Conservation (phyloP, 2,329 filamentous ascomycete genomes). For the Trichoderma semiorbis region DNA sequence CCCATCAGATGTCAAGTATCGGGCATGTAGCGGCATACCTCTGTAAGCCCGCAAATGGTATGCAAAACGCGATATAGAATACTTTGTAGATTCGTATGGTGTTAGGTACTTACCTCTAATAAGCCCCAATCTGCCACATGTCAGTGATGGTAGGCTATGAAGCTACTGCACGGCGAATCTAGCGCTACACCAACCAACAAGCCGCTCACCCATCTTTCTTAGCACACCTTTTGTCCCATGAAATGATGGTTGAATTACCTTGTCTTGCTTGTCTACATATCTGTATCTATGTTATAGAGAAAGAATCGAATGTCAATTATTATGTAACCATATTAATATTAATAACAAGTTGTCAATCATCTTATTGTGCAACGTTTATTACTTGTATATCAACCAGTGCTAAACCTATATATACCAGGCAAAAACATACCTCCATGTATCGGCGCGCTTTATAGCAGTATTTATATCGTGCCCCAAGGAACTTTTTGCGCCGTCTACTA, state of each 20-base stretch:
- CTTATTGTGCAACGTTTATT: slow-evolving; percentile 6
- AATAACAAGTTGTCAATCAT: background rate
- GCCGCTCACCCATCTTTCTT: background rate
- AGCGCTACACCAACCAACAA: background rate
- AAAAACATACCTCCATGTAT: slow-evolving; percentile 9
- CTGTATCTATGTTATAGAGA: background rate
- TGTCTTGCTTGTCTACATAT: no score
- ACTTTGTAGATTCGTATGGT: background rate
- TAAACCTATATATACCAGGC: slow-evolving; percentile 13
- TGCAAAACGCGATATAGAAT: background rate
- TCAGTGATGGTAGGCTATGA: background rate
- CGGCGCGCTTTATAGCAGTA: background rate
- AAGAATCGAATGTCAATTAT: background rate
- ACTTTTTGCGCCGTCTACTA: slow-evolving; percentile 13
- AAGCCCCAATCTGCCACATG: background rate
- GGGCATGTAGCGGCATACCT: background rate
- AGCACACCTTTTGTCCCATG: background rate
- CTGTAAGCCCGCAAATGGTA: background rate
- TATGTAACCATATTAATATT: background rate
- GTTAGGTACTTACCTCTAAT: background rate
- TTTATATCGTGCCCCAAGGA: slow-evolving; percentile 9
- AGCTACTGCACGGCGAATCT: background rate
- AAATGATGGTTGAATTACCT: no score
- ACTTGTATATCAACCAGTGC: slow-evolving; percentile 10
- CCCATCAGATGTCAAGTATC: background rate